Percentiles rank a stretch among this genome's conserved stretches.
phyloP scores from a whole-genome alignment of 345 rosid species.

The Salix udensis region DNA sequence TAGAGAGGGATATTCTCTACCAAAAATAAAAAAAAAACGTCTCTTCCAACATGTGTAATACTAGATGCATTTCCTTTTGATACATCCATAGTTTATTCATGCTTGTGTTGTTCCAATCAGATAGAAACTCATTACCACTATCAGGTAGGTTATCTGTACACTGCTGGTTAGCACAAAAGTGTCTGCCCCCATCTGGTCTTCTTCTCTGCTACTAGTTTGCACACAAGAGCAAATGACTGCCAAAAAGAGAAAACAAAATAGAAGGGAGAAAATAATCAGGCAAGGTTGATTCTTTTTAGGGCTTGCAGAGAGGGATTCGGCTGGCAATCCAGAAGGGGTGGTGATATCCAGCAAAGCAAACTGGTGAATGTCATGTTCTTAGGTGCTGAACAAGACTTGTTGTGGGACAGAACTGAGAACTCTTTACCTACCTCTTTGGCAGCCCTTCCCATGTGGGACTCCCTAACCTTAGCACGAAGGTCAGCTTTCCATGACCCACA shows the following conservation, averaged over 20 bases:
- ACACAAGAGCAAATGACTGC: conserved; percentile 13
- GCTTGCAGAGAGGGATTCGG: not conserved
- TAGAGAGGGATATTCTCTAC: not conserved
- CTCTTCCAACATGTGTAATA: not conserved
- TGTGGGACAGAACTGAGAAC: conserved; percentile 8
- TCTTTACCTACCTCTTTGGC: conserved; percentile 19
- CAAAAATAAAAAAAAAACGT: not conserved
- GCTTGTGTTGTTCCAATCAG: conserved; percentile 17
- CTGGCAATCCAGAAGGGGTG: not conserved
- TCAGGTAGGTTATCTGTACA: conserved; percentile 26
- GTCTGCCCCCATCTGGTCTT: not conserved
- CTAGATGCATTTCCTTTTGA: not conserved
- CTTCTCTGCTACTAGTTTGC: not conserved
- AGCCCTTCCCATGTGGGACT: conserved; percentile 33
- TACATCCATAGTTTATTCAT: conserved; percentile 10
- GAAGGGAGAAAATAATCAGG: not conserved
- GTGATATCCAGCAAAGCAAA: conserved; percentile 32
- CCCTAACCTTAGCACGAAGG: conserved; percentile 22
- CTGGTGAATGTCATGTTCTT: conserved; percentile 58
- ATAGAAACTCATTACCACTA: conserved; percentile 16
- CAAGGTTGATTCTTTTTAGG: not conserved
- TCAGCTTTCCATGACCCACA: conserved; percentile 22
- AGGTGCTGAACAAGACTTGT: conserved; percentile 25
- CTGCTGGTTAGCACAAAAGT: not conserved
- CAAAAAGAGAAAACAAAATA: not conserved